Conservation (phyloP, 1,284 basidiomycete species). For the Puccinia horiana region DNA sequence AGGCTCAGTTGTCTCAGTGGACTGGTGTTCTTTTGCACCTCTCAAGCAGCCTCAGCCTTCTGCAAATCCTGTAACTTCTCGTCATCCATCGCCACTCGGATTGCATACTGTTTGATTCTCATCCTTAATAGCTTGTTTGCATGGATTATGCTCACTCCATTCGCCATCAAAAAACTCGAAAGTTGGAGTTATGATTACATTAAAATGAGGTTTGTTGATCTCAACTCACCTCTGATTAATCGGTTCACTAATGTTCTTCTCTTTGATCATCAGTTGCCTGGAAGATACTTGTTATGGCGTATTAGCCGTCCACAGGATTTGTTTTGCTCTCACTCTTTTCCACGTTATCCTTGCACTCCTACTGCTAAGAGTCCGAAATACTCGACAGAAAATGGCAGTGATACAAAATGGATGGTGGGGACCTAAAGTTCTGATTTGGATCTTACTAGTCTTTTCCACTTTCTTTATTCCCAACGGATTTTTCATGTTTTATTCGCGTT, state of each 20-base stretch:
- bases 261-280: constrained; percentile 65
- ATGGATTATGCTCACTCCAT: constrained; percentile 90
- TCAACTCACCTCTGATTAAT: not conserved
- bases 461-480: constrained; percentile 94
- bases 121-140: constrained; percentile 92
- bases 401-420: constrained; percentile 99
- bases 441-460: constrained; percentile 72
- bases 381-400: constrained; percentile 83
- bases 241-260: not conserved
- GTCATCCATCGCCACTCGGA: constrained; percentile 76
- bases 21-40: constrained; percentile 58
- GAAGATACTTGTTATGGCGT: constrained; percentile 94
- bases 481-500: constrained; percentile 76
- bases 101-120: constrained; percentile 71
- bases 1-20: constrained; percentile 57
- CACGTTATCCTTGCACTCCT: constrained; percentile 77
- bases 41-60: constrained; percentile 73
- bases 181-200: constrained; percentile 94
- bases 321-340: constrained; percentile 88
- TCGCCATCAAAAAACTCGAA: constrained; percentile 82
- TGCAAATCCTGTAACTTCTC: constrained; percentile 99
- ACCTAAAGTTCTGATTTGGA: constrained; percentile 85
- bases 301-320: constrained; percentile 95
- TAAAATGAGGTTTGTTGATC: constrained; percentile 71
- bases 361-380: constrained; percentile 84